phyloP scores from a whole-genome alignment of 2,329 filamentous ascomycete species.

The Plectosphaerella cucumerina region DNA sequence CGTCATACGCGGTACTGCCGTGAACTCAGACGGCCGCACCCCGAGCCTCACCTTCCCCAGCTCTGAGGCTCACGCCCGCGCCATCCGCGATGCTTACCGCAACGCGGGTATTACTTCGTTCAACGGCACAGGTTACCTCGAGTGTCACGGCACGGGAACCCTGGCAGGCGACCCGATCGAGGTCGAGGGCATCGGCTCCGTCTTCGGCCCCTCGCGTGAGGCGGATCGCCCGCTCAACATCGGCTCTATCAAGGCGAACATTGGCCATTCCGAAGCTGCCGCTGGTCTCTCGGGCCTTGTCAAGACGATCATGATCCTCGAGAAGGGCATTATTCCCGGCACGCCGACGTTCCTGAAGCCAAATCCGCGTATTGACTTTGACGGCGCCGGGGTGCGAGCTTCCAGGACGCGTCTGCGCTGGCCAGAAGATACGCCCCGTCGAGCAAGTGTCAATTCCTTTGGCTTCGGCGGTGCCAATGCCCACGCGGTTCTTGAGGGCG shows the following conservation, averaged over 20 bases:
- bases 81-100: constrained; percentile 24
- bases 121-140: constrained; percentile 23
- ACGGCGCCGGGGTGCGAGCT: constrained; percentile 14
- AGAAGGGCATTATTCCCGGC: constrained; percentile 20
- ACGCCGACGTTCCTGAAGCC: constrained; percentile 13
- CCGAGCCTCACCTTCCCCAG: constrained; percentile 29
- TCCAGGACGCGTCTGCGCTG: not conserved
- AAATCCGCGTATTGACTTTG: constrained; percentile 43
- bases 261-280: constrained; percentile 24
- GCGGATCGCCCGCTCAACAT: constrained; percentile 16
- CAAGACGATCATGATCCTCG: constrained; percentile 21
- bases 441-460: constrained; percentile 18
- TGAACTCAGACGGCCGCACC: constrained; percentile 27
- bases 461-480: constrained; percentile 22
- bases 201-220: constrained; percentile 14
- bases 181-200: constrained; percentile 19
- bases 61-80: constrained; percentile 18
- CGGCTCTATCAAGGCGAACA: constrained; percentile 26
- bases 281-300: constrained; percentile 23
- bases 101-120: constrained; percentile 17
- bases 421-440: not conserved
- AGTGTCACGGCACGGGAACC: constrained; percentile 36
- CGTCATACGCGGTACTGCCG: constrained; percentile 23
- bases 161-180: constrained; percentile 31
- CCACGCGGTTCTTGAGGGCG: constrained; percentile 16